Percentiles rank a stretch among this genome's conserved stretches.
Conservation (phyloP, 805 yeast species). For the Helenozyma rhizophorensis region DNA sequence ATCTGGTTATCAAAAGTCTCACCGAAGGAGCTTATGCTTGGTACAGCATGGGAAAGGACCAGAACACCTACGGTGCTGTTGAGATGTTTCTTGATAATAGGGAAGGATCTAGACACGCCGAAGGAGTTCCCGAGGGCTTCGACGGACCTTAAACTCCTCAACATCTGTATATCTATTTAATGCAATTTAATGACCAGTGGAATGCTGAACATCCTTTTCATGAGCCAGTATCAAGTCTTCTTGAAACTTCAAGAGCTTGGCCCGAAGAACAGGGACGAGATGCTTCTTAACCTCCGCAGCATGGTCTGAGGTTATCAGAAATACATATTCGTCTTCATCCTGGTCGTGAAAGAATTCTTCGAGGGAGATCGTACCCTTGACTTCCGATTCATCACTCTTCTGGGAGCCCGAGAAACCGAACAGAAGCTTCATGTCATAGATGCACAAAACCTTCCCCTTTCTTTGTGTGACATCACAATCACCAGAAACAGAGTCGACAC, state of each 20-base stretch:
- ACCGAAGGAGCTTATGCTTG: slow-evolving; percentile 49
- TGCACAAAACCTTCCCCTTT: slow-evolving; percentile 75
- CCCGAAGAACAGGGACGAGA: slow-evolving; percentile 49
- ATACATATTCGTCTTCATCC: slow-evolving; percentile 58
- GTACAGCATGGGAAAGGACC: slow-evolving; percentile 45
- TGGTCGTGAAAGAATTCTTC: slow-evolving; percentile 79
- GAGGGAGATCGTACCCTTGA: slow-evolving; percentile 44
- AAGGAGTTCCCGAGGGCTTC: slow-evolving; percentile 87
- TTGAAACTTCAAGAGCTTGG: slow-evolving; percentile 56
- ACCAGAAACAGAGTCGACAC: slow-evolving; percentile 48
- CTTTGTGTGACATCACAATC: slow-evolving; percentile 83
- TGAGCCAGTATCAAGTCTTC: slow-evolving; percentile 57
- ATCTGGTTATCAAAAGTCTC: slow-evolving; percentile 51
- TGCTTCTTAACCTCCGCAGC: slow-evolving; percentile 41
- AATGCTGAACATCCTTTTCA: slow-evolving; percentile 58
- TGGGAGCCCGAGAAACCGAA: slow-evolving; percentile 39
- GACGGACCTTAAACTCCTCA: slow-evolving; percentile 23
- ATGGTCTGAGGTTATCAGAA: slow-evolving; percentile 38
- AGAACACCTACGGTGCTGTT: slow-evolving; percentile 50
- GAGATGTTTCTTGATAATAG: slow-evolving; percentile 39
- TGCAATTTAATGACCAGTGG: slow-evolving; percentile 7
- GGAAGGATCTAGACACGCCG: slow-evolving; percentile 65
- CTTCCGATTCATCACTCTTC: slow-evolving; percentile 30
- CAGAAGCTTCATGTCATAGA: slow-evolving; percentile 59
- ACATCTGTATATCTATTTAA: not conserved